A percentile compares a stretch with the other conserved stretches of the same genome.
These are phyloP conservation scores for Recurvomyces mirabilis DNA, from an alignment of 495 filamentous ascomycete species.

Conservation along the genomic window DNA sequence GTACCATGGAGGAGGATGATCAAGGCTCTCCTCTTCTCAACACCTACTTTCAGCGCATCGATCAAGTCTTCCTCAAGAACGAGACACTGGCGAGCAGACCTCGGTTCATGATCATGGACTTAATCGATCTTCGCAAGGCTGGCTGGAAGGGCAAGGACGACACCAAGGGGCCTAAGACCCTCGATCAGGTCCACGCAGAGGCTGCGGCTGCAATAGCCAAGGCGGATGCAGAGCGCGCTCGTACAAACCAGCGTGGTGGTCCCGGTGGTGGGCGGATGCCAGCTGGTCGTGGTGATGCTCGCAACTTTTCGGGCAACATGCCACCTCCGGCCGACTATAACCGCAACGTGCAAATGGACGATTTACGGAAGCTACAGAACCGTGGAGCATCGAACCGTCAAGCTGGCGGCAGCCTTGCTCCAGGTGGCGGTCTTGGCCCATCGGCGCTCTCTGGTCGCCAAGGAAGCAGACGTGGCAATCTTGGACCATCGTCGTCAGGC, in stretches of 20 bases:
- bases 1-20: slow-evolving; percentile 67
- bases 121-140: slow-evolving; percentile 65
- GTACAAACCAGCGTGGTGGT: slow-evolving; percentile 48
- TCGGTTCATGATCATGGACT: slow-evolving; percentile 92
- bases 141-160: slow-evolving; percentile 78
- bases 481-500: slow-evolving; percentile 51
- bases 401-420: slow-evolving; percentile 35
- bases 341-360: slow-evolving; percentile 76
- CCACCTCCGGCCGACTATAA: slow-evolving; percentile 57
- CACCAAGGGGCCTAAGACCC: slow-evolving; percentile 92
- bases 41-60: slow-evolving; percentile 84
- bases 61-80: slow-evolving; percentile 56
- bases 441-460: slow-evolving; percentile 4
- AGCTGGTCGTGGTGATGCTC: slow-evolving; percentile 73
- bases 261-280: slow-evolving; percentile 52
- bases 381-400: slow-evolving; percentile 44
- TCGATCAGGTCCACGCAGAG: slow-evolving; percentile 80
- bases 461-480: slow-evolving; percentile 17
- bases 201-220: slow-evolving; percentile 58
- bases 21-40: slow-evolving; percentile 70
- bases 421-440: slow-evolving; percentile 9
- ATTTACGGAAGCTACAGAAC: slow-evolving; percentile 63
- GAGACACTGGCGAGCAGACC: slow-evolving; percentile 73
- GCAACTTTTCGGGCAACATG: slow-evolving; percentile 58
- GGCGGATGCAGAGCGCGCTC: slow-evolving; percentile 51